Base-by-base conservation (phyloP, 371 early-diverging fungal species). In the Mucor sp. region DNA sequence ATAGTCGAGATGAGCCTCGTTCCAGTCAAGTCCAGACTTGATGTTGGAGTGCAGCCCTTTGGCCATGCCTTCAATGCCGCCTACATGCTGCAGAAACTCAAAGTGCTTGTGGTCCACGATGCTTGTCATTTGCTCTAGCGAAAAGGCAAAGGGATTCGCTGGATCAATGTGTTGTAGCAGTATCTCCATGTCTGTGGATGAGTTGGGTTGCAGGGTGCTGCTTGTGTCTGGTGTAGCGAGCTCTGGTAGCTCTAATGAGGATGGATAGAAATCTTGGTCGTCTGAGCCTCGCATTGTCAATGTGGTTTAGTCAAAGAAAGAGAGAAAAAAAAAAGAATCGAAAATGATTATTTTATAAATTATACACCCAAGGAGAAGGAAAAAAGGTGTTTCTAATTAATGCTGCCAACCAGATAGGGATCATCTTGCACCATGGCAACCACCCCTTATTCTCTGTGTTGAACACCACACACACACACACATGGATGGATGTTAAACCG, bases 41-140 rank as follows among this genome's bases (percentile, higher is more conserved):
- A 73, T 55, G 66, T 85, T 64, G 0, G 89, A 77, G 35, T 86
- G 85, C 7, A 90, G 74, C n/a, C 85, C 89, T 30, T 69, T 72
- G 17, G 87, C 75, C 3, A 90, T 21, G 6, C 80, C 78, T n/a
- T 76, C 69, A 4, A 83, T 53, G 7, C 90, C 89, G 15, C 86
- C 87, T 15, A 78, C 68, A 2, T 61, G 62, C 15, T 75, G 58
- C 6, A 89, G 60, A 23, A 80, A 74, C 7, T 79, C 75, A 4
- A 85, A 35, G 17, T 82, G 68, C 65, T 84, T 83, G 63, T 77
- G 83, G 67, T 87, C 86, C 7, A 86, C 76, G n/a, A 88, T 58
- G 28, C 48, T 61, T 43, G 65, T 70, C 23, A 88, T 67, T 70
- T 89, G 83, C 41, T 80, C 70, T 0, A 77, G 41, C 4, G 69